A percentile compares a stretch with the other conserved stretches of the same genome.
Evolutionary conservation across 345 rosid species (phyloP).

Genomic region (Brassica cretica): DNA sequence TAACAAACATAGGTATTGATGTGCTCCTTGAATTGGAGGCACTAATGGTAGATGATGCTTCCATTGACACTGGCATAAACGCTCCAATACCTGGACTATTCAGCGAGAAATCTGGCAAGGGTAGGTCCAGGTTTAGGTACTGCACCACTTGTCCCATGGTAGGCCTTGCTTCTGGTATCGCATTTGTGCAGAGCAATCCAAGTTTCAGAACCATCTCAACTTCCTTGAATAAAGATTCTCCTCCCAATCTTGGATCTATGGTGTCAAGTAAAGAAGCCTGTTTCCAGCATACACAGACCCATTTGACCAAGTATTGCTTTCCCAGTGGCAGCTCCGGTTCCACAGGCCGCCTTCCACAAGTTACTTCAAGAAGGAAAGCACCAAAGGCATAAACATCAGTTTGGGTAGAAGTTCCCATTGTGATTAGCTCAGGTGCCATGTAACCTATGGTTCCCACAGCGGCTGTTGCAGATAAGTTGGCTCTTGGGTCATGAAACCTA

Average conservation of each 20-base stretch:
- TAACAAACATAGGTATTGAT: conserved; percentile 6
- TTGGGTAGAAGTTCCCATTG: conserved; percentile 40
- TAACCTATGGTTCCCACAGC: conserved; percentile 56
- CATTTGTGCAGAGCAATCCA: conserved; percentile 30
- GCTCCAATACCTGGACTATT: conserved; percentile 15
- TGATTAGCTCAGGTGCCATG: conserved; percentile 46
- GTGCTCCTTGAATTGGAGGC: not conserved
- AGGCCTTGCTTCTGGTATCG: conserved; percentile 20
- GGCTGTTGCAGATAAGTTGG: conserved; percentile 38
- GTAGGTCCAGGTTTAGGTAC: not conserved
- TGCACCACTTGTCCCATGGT: conserved; percentile 24
- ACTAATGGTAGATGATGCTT: not conserved
- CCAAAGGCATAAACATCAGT: conserved; percentile 45
- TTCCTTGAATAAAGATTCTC: not conserved
- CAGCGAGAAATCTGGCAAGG: not conserved
- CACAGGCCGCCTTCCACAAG: conserved; percentile 33
- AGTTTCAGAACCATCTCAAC: conserved; percentile 26
- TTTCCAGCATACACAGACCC: conserved; percentile 34
- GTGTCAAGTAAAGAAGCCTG: conserved; percentile 27
- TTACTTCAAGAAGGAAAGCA: conserved; percentile 32
- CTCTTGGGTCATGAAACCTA: conserved; percentile 38
- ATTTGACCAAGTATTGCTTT: conserved; percentile 24
- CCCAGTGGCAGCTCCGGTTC: not conserved
- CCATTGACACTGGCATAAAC: conserved; percentile 5
- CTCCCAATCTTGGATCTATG: conserved; percentile 35